Evolutionary conservation across 371 early-diverging fungal species (phyloP).

Genomic region (Basidiobolus meristosporus): DNA sequence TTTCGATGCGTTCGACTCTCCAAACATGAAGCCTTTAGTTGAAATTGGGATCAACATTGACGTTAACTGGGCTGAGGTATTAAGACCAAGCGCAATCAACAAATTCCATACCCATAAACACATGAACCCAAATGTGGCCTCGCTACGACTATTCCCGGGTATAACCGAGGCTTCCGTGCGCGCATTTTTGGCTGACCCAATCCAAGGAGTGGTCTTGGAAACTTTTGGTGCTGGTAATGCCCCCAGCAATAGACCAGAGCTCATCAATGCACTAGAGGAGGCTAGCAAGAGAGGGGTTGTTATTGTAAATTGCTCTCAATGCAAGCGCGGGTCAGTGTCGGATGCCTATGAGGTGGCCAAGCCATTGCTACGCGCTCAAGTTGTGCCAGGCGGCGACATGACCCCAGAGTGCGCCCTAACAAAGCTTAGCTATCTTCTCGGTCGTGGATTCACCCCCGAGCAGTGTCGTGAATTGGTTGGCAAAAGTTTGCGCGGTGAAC

Average conservation of each 20-base stretch:
- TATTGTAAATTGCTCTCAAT: constrained; percentile 90
- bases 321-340: constrained; percentile 70
- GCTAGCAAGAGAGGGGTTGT: constrained; percentile 85
- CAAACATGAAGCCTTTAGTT: constrained; percentile 77
- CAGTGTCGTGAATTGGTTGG: constrained; percentile 61
- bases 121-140: constrained; percentile 74
- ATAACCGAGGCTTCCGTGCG: constrained; percentile 73
- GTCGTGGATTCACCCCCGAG: constrained; percentile 29
- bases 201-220: constrained; percentile 85
- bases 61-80: constrained; percentile 77
- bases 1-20: constrained; percentile 92
- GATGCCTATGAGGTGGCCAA: constrained; percentile 85
- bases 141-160: constrained; percentile 86
- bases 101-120: constrained; percentile 64
- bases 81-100: constrained; percentile 68
- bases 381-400: constrained; percentile 94
- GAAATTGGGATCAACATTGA: constrained; percentile 92
- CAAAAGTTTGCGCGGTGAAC: constrained; percentile 78
- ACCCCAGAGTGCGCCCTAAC: constrained; percentile 92
- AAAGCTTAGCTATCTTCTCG: constrained; percentile 82
- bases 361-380: constrained; percentile 58
- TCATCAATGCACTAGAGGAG: constrained; percentile 63
- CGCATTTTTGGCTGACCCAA: constrained; percentile 69
- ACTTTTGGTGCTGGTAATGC: constrained; percentile 95
- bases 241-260: constrained; percentile 64